phyloP scores from a whole-genome alignment of 352 stramenopile genomes.

The Pythium monospermum region DNA sequence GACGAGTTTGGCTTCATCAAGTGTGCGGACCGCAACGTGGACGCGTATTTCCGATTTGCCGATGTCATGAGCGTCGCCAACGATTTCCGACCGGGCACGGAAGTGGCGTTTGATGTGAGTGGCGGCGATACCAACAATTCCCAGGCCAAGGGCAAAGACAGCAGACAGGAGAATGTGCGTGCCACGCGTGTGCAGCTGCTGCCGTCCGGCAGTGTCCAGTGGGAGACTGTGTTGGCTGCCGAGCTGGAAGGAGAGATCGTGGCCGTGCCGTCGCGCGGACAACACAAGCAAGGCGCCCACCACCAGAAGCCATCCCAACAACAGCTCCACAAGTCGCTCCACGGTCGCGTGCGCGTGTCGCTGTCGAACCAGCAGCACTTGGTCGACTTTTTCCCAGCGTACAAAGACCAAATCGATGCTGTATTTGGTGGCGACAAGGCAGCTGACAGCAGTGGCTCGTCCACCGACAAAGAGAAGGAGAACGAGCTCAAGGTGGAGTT shows the following conservation, averaged over 20 bases:
- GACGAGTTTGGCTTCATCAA: slow-evolving; percentile 85
- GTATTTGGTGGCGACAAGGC: slow-evolving; percentile 24
- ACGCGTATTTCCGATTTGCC: slow-evolving; percentile 76
- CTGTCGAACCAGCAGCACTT: slow-evolving; percentile 34
- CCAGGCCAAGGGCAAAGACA: slow-evolving; percentile 9
- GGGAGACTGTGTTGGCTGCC: slow-evolving; percentile 46
- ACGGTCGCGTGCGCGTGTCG: slow-evolving; percentile 35
- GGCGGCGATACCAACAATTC: not conserved
- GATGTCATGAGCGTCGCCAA: slow-evolving; percentile 60
- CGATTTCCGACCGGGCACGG: slow-evolving; percentile 45
- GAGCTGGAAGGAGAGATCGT: slow-evolving; percentile 42
- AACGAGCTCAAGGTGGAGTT: slow-evolving; percentile 36
- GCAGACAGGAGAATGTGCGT: slow-evolving; percentile 32
- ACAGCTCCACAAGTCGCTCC: slow-evolving; percentile 28
- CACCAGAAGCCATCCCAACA: slow-evolving; percentile 20
- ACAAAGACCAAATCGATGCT: slow-evolving; percentile 55
- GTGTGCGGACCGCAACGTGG: slow-evolving; percentile 51
- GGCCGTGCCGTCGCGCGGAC: slow-evolving; percentile 29
- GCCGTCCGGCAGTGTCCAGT: slow-evolving; percentile 48
- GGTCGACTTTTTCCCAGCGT: slow-evolving; percentile 53
- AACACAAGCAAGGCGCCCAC: slow-evolving; percentile 23
- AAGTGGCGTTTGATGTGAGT: slow-evolving; percentile 70
- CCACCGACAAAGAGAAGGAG: slow-evolving; percentile 13
- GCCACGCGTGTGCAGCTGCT: slow-evolving; percentile 60
- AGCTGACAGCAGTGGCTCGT: slow-evolving; percentile 9